Evolutionary conservation across 352 stramenopile genomes (phyloP), one percentile per base, ranked within the genome.

Genomic region (Ophiocytium majus): DNA sequence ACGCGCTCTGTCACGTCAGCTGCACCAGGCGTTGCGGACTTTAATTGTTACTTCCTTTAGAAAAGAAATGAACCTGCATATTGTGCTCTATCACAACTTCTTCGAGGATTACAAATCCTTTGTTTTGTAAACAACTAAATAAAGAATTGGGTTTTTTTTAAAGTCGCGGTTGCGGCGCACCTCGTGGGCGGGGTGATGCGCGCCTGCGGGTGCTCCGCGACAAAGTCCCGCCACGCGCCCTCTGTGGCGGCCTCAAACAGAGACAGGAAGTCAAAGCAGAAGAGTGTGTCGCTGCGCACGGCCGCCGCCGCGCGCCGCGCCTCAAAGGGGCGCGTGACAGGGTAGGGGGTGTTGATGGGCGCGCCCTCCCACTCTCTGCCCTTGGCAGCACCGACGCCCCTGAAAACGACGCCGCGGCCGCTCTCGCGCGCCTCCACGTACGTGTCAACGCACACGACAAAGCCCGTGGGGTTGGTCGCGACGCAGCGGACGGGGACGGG

Each of bases 221-320:
- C 89, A 87, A 94, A 97, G 82, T 93, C 92, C 36, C 93, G 91
- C 96, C 96, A 98, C 57, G 92, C 92, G 37, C 95, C 92, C 88
- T 98, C 91, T 66, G 99, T 89, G 50, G 95, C 96, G 85, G 96
- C 94, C 92, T 99, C 96, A 86, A 99, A 98, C 33, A 99, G 91
- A 85, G 98, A 96, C 49, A 98, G 91, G 89, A 99, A 98, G 91
- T 99, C 98, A 92, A 99, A 99, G 86, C 96, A 97, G 90, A 99
- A 99, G 10, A 97, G 87, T 33, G 94, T 96, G 82, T 96, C 93
- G 71, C 83, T 87, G 63, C 83, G 83, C 28, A 78, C 5, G 5
- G 66, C 66, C 32, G 66, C 66, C 66, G 32, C 66, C 32, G 32
- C 32, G 32, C 66, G 66, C 32, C 66, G 66, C 32, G 66, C 89